These are phyloP conservation scores for Massariosphaeria phaeospora DNA, from an alignment of 495 filamentous ascomycete genomes.

Conservation along the genomic window DNA sequence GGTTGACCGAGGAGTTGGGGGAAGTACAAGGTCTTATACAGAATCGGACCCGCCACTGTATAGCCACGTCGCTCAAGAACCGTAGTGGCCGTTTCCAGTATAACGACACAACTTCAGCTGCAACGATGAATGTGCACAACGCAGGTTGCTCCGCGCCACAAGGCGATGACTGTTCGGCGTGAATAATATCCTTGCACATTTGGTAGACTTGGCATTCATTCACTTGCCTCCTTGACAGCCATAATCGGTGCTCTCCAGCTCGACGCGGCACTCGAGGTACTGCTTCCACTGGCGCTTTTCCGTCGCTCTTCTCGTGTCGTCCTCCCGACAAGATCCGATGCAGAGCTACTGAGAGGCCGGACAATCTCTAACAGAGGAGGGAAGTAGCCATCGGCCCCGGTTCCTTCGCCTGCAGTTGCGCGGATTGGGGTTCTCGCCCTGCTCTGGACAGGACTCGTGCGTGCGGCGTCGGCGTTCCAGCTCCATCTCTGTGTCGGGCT, in stretches of 20 bases:
- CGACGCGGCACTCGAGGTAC: constrained; percentile 20
- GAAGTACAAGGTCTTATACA: too few relatives aligned
- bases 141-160: neutral
- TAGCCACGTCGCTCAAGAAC: too few relatives aligned
- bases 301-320: constrained; percentile 12
- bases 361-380: constrained; percentile 10
- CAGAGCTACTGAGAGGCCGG: constrained; percentile 19
- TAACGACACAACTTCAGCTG: neutral
- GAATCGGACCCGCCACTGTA: too few relatives aligned
- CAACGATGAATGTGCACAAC: neutral
- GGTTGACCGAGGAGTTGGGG: too few relatives aligned
- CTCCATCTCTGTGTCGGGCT: constrained; percentile 29
- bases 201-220: neutral
- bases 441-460: constrained; percentile 35
- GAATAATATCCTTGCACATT: neutral
- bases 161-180: neutral
- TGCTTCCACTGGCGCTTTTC: constrained; percentile 23
- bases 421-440: constrained; percentile 31
- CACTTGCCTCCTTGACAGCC: constrained; percentile 3
- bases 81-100: too few relatives aligned
- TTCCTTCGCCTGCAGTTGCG: neutral
- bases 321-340: constrained; percentile 11
- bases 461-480: constrained; percentile 29
- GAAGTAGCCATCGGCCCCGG: constrained; percentile 20
- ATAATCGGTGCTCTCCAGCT: neutral